Evolutionary conservation across 306 rosid genomes (phyloP).

Genomic region (Prunus salicina): DNA sequence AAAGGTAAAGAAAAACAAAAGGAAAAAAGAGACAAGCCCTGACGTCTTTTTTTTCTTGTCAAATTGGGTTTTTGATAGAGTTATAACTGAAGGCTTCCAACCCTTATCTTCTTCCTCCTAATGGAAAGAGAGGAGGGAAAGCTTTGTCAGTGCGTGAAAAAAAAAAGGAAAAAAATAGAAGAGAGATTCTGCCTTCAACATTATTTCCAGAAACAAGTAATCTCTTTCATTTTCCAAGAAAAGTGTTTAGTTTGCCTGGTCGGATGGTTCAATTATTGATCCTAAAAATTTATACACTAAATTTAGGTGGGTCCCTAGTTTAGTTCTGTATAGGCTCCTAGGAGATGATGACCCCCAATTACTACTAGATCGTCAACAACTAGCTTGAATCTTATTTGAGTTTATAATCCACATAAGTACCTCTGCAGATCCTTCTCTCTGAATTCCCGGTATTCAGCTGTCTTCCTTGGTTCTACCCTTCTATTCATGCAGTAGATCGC

Average conservation of each 20-base stretch:
- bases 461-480: background rate
- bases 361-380: background rate
- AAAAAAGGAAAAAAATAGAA: rapidly evolving
- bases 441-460: background rate
- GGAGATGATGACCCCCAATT: background rate
- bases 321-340: background rate
- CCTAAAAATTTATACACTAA: background rate
- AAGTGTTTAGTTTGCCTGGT: background rate
- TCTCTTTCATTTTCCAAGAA: background rate
- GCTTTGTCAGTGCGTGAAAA: background rate
- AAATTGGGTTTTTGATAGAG: too few relatives aligned
- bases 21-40: background rate
- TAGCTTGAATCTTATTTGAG: background rate
- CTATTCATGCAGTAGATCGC: background rate
- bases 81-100: background rate
- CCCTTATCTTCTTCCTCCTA: background rate
- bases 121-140: background rate
- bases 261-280: background rate
- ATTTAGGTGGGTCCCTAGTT: background rate
- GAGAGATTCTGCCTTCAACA: background rate
- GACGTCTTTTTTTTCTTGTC: background rate
- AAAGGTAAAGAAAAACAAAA: background rate
- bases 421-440: background rate
- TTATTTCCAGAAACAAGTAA: background rate
- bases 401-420: background rate